Conservation (phyloP, 2,329 filamentous ascomycete genomes). For the Aspergillus persii region DNA sequence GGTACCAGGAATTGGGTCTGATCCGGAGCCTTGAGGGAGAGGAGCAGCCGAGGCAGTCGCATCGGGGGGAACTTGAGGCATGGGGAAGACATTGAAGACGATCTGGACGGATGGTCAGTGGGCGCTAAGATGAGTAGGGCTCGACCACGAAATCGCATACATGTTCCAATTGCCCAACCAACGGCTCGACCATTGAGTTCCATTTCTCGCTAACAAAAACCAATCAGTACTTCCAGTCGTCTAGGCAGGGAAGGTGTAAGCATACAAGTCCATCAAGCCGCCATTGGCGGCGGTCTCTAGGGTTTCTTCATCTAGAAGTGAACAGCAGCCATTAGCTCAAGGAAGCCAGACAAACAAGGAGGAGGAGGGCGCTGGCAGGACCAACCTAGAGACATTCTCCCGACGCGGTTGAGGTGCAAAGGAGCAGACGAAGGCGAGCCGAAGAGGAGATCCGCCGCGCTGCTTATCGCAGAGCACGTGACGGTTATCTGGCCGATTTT, state of each 20-base stretch:
- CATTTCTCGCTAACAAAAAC: conserved; percentile 59
- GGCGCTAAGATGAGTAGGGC: not conserved
- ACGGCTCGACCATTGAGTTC: conserved; percentile 63
- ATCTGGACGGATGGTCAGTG: conserved; percentile 54
- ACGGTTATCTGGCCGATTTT: conserved; percentile 19
- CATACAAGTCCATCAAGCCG: conserved; percentile 59
- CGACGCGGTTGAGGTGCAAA: not conserved
- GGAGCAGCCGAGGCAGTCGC: conserved; percentile 27
- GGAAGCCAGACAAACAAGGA: not conserved
- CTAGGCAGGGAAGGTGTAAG: not conserved
- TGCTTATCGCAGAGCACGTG: conserved; percentile 25
- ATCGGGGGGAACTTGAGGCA: conserved; percentile 56
- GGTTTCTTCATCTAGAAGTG: conserved; percentile 48
- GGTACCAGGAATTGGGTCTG: conserved; percentile 26
- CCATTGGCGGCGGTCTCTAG: conserved; percentile 57
- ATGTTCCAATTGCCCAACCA: conserved; percentile 68
- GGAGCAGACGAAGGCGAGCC: not conserved
- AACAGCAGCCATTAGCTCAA: not conserved
- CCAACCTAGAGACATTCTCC: conserved; percentile 31
- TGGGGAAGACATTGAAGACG: conserved; percentile 70
- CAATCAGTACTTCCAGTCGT: conserved; percentile 27
- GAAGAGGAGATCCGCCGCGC: conserved; percentile 7
- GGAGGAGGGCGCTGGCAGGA: not conserved
- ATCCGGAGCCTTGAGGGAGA: conserved; percentile 16
- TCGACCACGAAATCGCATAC: conserved; percentile 35